Percentiles rank a stretch among this genome's conserved stretches.
Evolutionary conservation across 306 rosid species (phyloP).

Genomic region (Corylus heterophylla): DNA sequence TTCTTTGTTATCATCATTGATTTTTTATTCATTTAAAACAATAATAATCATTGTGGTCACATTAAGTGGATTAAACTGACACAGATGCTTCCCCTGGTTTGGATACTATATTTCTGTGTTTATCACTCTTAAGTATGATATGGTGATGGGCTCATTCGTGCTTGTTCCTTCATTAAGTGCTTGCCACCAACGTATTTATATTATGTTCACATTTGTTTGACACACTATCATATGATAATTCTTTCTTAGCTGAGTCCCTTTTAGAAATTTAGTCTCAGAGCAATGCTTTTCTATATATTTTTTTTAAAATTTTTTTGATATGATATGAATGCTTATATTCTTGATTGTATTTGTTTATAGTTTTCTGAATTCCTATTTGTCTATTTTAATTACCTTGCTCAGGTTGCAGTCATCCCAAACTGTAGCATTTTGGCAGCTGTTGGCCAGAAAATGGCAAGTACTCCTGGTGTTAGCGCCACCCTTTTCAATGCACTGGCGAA

Average conservation of each 20-base stretch:
- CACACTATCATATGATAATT: neutral
- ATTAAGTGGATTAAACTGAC: no score
- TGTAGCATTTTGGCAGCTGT: constrained; percentile 98
- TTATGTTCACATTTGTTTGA: neutral
- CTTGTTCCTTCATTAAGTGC: neutral
- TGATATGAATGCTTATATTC: neutral
- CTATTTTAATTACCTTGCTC: constrained; percentile 34
- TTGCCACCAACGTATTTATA: neutral
- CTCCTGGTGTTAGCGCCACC: constrained; percentile 99
- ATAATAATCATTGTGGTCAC: neutral
- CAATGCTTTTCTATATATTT: neutral
- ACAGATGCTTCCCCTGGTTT: no score
- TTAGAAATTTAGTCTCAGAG: neutral
- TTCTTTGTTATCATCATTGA: neutral
- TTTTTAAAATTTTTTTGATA: neutral
- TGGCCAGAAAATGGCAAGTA: constrained; percentile 99
- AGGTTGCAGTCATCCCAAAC: constrained; percentile 87
- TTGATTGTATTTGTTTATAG: neutral
- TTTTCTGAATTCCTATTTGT: constrained; percentile 7
- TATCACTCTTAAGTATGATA: no score
- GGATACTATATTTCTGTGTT: no score
- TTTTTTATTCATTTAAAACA: neutral
- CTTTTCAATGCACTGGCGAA: constrained; percentile 96
- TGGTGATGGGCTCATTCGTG: neutral
- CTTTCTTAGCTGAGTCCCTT: neutral